phyloP scores from a whole-genome alignment of 345 rosid genomes.

The Pistacia vera region DNA sequence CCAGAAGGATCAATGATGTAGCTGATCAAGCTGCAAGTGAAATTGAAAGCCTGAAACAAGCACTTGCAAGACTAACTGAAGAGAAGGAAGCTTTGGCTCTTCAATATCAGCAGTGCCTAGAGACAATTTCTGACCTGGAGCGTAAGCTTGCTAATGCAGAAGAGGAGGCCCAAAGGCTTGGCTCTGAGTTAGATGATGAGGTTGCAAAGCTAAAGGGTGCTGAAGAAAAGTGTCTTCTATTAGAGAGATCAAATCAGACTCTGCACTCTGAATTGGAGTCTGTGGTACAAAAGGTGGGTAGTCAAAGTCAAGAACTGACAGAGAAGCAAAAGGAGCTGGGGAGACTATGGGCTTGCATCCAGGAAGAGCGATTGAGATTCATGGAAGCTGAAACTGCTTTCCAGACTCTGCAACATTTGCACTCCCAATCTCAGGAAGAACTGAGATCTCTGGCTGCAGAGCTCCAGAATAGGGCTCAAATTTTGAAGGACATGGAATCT shows the following conservation, averaged over 20 bases:
- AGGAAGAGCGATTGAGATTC: conserved; percentile 85
- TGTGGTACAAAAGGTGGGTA: conserved; percentile 54
- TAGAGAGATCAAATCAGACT: conserved; percentile 79
- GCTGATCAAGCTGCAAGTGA: conserved; percentile 73
- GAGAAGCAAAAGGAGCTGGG: conserved; percentile 93
- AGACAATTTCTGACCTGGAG: conserved; percentile 69
- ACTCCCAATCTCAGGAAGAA: conserved; percentile 96
- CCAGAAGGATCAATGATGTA: conserved; percentile 44
- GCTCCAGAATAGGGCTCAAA: conserved; percentile 60
- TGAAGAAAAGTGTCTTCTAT: conserved; percentile 75
- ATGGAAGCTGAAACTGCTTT: conserved; percentile 98
- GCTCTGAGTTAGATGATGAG: conserved; percentile 66
- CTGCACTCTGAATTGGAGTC: conserved; percentile 73
- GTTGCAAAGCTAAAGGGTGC: conserved; percentile 66
- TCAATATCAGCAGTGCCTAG: conserved; percentile 75
- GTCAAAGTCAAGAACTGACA: conserved; percentile 71
- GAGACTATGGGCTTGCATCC: conserved; percentile 78
- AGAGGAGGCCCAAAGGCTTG: conserved; percentile 76
- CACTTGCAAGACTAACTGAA: conserved; percentile 50
- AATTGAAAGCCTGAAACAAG: conserved; percentile 68
- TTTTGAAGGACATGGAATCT: conserved; percentile 67
- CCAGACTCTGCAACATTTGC: conserved; percentile 92
- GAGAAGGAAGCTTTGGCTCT: conserved; percentile 71
- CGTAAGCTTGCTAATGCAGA: conserved; percentile 53
- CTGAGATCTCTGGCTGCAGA: conserved; percentile 68